Base-by-base conservation (phyloP, 805 yeast species). In the Isabelozyma heimii region DNA sequence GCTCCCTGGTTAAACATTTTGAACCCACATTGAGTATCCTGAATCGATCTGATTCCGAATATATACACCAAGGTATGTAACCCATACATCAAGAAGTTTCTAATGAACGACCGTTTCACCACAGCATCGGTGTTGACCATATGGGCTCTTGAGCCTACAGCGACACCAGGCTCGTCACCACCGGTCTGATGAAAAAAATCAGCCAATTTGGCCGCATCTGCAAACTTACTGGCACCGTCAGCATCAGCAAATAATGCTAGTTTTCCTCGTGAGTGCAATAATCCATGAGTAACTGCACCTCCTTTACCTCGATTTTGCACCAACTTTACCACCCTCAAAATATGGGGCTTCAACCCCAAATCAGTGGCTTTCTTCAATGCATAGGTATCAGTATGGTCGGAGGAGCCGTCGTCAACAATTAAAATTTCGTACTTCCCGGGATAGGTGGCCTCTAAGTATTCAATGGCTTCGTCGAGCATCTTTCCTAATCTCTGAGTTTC, bases 11-110 rank as follows among this genome's bases (percentile, higher is more conserved):
- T 89, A 68, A 92, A 94, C 66, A 94, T 71, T 67, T 94, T 94
- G 73, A 94, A 94, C 2, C 99, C 99, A 72, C 99, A 94, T 72
- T 94, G 99, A 9, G 99, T 94, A 67, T 94, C 99, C 51, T 86
- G 82, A 52, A 94, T 83, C 5, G 83, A 77, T 56, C 96, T 77
- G 43, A 94, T 88, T 13, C 99, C 99, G 72, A 94, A 92, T 6
- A 91, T 72, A 61, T 72, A 94, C 27, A 94, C 92, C 56, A 94
- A 74, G 2, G 90, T 74, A 65, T 94, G 98, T 52, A 94, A 78
- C 6, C 95, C 90, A 65, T 91, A 86, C 99, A 94, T 94, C 61
- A 94, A 76, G 56, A 91, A 83, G 70, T 94, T 94, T 57, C 99
- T 79, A 44, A 94, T 74, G 53, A 88, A 83, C 1, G 96, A 85